phyloP scores from a whole-genome alignment of 2,329 filamentous ascomycete genomes.

The Botrytis medusae region DNA sequence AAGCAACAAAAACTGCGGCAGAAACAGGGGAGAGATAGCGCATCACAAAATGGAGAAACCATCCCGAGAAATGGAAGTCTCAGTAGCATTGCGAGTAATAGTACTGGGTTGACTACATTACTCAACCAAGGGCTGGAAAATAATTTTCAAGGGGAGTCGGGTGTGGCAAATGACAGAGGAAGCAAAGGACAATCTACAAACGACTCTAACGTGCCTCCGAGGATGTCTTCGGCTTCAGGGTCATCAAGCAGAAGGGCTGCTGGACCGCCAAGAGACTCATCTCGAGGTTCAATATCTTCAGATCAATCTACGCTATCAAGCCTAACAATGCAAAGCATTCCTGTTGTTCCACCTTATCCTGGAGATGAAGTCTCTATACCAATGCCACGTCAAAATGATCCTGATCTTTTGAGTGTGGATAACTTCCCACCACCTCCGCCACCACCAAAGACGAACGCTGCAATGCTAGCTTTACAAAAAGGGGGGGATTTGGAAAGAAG shows the following conservation, averaged over 20 bases:
- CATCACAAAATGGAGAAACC: conserved; percentile 30
- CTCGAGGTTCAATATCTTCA: conserved; percentile 51
- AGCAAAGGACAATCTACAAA: conserved; percentile 26
- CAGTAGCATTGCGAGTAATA: conserved; percentile 58
- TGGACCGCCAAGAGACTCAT: conserved; percentile 49
- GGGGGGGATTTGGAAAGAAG: conserved; percentile 89
- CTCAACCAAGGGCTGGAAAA: conserved; percentile 54
- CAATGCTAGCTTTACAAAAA: conserved; percentile 84
- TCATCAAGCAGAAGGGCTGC: conserved; percentile 29
- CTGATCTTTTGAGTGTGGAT: conserved; percentile 51
- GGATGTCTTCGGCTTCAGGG: conserved; percentile 41
- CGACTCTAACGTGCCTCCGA: conserved; percentile 47
- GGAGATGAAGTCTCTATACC: conserved; percentile 56
- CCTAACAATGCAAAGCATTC: conserved; percentile 71
- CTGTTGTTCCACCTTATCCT: conserved; percentile 71
- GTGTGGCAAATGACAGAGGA: conserved; percentile 28
- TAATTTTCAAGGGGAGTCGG: conserved; percentile 32
- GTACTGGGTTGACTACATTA: conserved; percentile 57
- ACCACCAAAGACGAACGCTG: conserved; percentile 84
- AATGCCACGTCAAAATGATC: conserved; percentile 42
- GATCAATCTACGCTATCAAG: conserved; percentile 71
- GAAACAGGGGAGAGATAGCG: conserved; percentile 55
- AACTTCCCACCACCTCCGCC: conserved; percentile 73
- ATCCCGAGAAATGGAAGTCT: conserved; percentile 52
- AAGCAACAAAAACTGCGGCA: conserved; percentile 87